phyloP scores from a whole-genome alignment of 306 rosid species.

The Oxytropis ochrocephala region DNA sequence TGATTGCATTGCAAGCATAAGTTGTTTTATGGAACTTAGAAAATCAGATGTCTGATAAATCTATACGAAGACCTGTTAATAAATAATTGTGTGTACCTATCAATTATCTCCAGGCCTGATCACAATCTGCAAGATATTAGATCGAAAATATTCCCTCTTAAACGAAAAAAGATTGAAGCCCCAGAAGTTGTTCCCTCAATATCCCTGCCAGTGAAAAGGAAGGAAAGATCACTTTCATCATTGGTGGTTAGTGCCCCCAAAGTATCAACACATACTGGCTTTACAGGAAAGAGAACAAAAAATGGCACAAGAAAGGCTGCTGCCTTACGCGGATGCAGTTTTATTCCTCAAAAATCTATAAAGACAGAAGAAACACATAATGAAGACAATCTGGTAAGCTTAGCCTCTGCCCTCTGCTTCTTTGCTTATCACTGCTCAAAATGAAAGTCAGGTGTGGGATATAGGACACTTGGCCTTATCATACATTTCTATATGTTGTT shows the following conservation, averaged over 20 bases:
- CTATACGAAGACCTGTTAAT: background rate
- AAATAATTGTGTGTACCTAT: conserved; percentile 1
- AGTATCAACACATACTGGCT: conserved; percentile 62
- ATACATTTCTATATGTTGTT: background rate
- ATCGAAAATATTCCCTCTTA: conserved; percentile 74
- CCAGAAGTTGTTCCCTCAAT: conserved; percentile 59
- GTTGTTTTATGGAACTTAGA: background rate
- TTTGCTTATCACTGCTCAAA: conserved; percentile 31
- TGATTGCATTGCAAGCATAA: conserved; percentile 10
- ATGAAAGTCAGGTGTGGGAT: conserved; percentile 41
- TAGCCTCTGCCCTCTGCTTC: conserved; percentile 45
- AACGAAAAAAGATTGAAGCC: conserved; percentile 45
- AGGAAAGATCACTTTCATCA: conserved; percentile 96
- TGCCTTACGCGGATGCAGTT: conserved; percentile 66
- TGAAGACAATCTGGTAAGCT: conserved; percentile 55
- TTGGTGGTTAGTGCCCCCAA: conserved; percentile 85
- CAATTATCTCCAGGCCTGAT: conserved; percentile 76
- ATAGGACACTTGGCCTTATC: background rate
- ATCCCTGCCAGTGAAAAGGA: conserved; percentile 73
- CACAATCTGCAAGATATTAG: conserved; percentile 96
- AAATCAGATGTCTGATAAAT: background rate
- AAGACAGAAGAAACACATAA: conserved; percentile 54
- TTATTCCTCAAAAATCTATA: conserved; percentile 39
- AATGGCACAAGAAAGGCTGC: conserved; percentile 60
- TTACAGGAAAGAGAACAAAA: conserved; percentile 90